Percentiles rank a stretch among this genome's conserved stretches.
Evolutionary conservation across 2,329 filamentous ascomycete genomes (phyloP).

Genomic region (Neofusicoccum ribis): DNA sequence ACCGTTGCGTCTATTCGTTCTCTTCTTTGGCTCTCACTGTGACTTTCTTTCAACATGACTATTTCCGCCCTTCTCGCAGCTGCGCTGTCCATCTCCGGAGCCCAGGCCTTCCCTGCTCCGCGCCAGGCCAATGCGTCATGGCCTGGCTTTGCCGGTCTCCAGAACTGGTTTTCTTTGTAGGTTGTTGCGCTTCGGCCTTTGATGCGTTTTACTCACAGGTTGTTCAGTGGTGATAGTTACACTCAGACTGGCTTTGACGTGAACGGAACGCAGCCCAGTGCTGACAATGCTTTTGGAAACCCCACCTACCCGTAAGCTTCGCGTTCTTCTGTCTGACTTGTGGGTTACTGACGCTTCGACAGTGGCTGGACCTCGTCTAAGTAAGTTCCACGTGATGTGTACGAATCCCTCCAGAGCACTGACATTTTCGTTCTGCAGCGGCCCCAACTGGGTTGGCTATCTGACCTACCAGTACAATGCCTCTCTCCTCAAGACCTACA

Average conservation of each 20-base stretch:
- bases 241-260: conserved; percentile 61
- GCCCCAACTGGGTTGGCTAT: conserved; percentile 59
- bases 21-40: background rate
- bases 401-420: background rate
- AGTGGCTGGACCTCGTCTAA: conserved; percentile 23
- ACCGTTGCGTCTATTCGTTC: background rate
- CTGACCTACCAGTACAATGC: conserved; percentile 47
- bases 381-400: background rate
- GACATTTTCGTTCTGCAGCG: conserved; percentile 33
- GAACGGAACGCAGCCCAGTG: conserved; percentile 51
- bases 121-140: conserved; percentile 14
- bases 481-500: conserved; percentile 52
- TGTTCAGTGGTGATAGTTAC: conserved; percentile 59
- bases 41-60: conserved; percentile 8
- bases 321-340: background rate
- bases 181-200: background rate
- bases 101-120: conserved; percentile 7
- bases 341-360: background rate
- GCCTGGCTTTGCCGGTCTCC: conserved; percentile 22
- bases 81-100: conserved; percentile 10
- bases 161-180: conserved; percentile 30
- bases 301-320: conserved; percentile 50
- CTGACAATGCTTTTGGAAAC: conserved; percentile 62
- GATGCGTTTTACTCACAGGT: background rate
- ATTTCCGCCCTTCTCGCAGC: conserved; percentile 2